Evolutionary conservation across 768 basidiomycete species (phyloP).

Genomic region (Collybiopsis luxurians): DNA sequence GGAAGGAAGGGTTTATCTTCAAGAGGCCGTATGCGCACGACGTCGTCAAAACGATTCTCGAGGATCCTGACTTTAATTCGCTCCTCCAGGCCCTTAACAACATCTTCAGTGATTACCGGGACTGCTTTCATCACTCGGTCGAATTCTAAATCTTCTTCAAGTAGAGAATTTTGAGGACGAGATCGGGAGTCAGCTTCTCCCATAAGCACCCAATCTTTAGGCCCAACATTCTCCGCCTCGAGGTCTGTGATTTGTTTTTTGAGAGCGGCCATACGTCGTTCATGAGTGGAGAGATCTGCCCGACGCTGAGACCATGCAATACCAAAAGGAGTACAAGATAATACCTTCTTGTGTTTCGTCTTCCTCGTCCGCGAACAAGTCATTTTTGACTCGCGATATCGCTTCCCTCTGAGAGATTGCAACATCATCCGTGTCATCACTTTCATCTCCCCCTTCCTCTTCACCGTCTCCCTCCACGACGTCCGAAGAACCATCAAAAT

Average conservation of each 20-base stretch:
- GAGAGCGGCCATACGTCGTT: constrained; percentile 73
- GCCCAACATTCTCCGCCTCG: constrained; percentile 83
- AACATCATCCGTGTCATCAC: constrained; percentile 25
- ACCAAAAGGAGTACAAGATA: constrained; percentile 8
- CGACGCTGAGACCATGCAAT: constrained; percentile 7
- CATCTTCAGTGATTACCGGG: constrained; percentile 88
- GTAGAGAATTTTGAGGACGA: constrained; percentile 86
- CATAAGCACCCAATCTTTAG: constrained; percentile 90
- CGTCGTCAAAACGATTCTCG: constrained; percentile 87
- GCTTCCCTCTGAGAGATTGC: constrained; percentile 37
- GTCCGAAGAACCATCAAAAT: constrained; percentile 18
- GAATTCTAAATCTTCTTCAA: constrained; percentile 94
- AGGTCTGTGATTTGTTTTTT: constrained; percentile 76
- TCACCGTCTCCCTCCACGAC: constrained; percentile 21
- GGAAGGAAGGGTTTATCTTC: constrained; percentile 91
- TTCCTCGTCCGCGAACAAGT: constrained; percentile 76
- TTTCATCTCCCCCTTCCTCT: constrained; percentile 25
- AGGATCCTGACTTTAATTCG: constrained; percentile 87
- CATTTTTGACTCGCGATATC: constrained; percentile 71
- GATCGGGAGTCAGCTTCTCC: constrained; percentile 84
- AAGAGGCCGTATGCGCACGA: constrained; percentile 73
- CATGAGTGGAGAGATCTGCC: constrained; percentile 70
- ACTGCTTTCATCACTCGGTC: constrained; percentile 85
- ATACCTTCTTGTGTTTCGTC: constrained; percentile 27
- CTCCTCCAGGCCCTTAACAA: constrained; percentile 79